These are phyloP conservation scores for Westerdykella sp. DNA, from an alignment of 2,329 filamentous ascomycete species.

Conservation along the genomic window DNA sequence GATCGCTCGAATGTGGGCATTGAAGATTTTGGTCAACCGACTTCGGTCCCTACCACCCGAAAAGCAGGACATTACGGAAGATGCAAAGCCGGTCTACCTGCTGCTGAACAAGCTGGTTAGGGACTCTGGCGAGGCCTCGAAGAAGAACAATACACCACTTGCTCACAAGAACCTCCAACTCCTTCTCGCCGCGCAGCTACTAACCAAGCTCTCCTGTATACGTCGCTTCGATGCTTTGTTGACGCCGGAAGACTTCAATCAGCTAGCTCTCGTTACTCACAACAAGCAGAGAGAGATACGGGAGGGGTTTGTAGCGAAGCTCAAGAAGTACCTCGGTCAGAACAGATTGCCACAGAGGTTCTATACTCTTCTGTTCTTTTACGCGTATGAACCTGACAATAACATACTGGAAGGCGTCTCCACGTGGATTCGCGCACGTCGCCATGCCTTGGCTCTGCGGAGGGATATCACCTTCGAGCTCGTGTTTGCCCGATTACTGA, in stretches of 20 bases:
- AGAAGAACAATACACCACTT: constrained; percentile 63
- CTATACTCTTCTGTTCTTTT: constrained; percentile 83
- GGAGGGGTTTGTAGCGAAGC: constrained; percentile 69
- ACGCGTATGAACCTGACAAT: constrained; percentile 80
- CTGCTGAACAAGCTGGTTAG: constrained; percentile 71
- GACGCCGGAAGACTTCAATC: constrained; percentile 68
- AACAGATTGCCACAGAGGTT: constrained; percentile 67
- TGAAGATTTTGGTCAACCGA: constrained; percentile 82
- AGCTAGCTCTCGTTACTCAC: constrained; percentile 73
- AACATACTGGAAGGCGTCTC: constrained; percentile 67
- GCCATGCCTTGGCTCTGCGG: constrained; percentile 55
- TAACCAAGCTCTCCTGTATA: constrained; percentile 73
- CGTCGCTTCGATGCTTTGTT: constrained; percentile 72
- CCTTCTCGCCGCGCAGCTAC: constrained; percentile 70
- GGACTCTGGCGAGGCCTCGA: constrained; percentile 72
- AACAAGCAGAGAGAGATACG: constrained; percentile 70
- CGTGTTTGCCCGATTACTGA: constrained; percentile 74
- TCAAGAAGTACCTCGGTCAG: constrained; percentile 84
- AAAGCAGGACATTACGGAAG: constrained; percentile 42
- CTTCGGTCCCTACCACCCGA: constrained; percentile 56
- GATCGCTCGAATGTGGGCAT: constrained; percentile 72
- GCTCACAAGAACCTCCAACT: constrained; percentile 76
- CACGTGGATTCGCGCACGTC: constrained; percentile 84
- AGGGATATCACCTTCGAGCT: constrained; percentile 65
- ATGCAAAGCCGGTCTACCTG: constrained; percentile 64